Conservation (phyloP, 2,329 filamentous ascomycete species). For the Reticulascus tulasneorum region DNA sequence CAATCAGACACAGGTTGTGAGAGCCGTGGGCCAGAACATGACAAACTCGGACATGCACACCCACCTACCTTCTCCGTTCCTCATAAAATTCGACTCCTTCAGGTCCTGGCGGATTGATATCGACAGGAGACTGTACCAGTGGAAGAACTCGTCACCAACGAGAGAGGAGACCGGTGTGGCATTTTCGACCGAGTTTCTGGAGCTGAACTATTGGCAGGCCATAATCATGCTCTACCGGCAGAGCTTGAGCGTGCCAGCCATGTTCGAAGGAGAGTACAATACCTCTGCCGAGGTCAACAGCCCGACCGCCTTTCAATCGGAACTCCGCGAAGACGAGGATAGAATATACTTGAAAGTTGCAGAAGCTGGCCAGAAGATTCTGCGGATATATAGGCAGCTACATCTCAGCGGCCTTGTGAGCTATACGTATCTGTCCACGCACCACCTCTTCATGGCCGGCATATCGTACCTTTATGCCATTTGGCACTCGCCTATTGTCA, state of each 20-base stretch:
- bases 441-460: slow-evolving; percentile 96
- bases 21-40: slow-evolving; percentile 59
- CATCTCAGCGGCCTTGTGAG: slow-evolving; percentile 87
- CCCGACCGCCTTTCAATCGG: slow-evolving; percentile 57
- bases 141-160: slow-evolving; percentile 79
- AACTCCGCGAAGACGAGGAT: slow-evolving; percentile 78
- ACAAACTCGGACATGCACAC: slow-evolving; percentile 72
- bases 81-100: slow-evolving; percentile 80
- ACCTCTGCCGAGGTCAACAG: slow-evolving; percentile 62
- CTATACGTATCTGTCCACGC: slow-evolving; percentile 92
- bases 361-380: slow-evolving; percentile 87
- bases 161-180: slow-evolving; percentile 78
- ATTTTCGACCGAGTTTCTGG: slow-evolving; percentile 85
- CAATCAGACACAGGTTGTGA: slow-evolving; percentile 78
- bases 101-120: slow-evolving; percentile 85
- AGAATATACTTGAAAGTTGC: slow-evolving; percentile 91
- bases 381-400: slow-evolving; percentile 85
- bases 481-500: slow-evolving; percentile 89
- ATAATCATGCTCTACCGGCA: slow-evolving; percentile 95
- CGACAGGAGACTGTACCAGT: slow-evolving; percentile 75
- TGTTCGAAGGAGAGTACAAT: slow-evolving; percentile 75
- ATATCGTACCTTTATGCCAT: slow-evolving; percentile 96
- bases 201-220: slow-evolving; percentile 97
- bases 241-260: slow-evolving; percentile 78
- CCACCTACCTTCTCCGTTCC: slow-evolving; percentile 77